A percentile compares a stretch with the other conserved stretches of the same genome.
Evolutionary conservation across 805 yeast genomes (phyloP).

Genomic region (Yarrowia sp.): DNA sequence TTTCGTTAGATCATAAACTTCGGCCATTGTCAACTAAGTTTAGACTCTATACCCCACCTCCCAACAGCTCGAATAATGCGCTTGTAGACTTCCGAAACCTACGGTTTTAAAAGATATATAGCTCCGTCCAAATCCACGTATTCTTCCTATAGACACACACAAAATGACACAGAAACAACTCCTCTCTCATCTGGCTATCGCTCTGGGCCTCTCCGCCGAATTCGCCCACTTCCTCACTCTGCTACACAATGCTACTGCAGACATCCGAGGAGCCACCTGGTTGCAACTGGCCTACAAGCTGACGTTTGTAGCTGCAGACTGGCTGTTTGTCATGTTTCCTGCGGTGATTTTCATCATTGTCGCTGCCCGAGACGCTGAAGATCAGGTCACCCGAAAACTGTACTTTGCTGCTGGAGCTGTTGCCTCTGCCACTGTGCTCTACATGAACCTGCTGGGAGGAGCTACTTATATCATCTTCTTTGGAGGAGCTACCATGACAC

Average conservation of each 20-base stretch:
- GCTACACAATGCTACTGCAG: background rate
- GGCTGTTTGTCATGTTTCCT: background rate
- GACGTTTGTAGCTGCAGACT: conserved; percentile 10
- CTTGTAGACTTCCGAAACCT: background rate
- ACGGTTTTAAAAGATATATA: background rate
- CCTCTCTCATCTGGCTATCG: background rate
- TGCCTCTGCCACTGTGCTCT: background rate
- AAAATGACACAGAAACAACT: background rate
- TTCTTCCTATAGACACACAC: background rate
- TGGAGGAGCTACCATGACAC: background rate
- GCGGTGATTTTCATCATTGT: background rate
- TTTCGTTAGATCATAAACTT: background rate
- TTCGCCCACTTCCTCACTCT: background rate
- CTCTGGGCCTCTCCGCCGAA: background rate
- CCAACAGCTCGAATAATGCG: conserved; percentile 11
- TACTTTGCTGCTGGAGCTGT: conserved; percentile 1
- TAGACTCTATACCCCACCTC: conserved; percentile 12
- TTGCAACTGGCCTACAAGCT: background rate
- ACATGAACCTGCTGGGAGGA: background rate
- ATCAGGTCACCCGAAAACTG: background rate
- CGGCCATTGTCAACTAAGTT: background rate
- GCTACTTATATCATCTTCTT: background rate
- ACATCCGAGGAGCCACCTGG: conserved; percentile 4
- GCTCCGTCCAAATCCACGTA: background rate
- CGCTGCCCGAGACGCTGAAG: background rate